Percentiles rank a stretch among this genome's conserved stretches.
These are phyloP conservation scores for Yarrowia keelungensis DNA, from an alignment of 805 yeast species.

Conservation along the genomic window DNA sequence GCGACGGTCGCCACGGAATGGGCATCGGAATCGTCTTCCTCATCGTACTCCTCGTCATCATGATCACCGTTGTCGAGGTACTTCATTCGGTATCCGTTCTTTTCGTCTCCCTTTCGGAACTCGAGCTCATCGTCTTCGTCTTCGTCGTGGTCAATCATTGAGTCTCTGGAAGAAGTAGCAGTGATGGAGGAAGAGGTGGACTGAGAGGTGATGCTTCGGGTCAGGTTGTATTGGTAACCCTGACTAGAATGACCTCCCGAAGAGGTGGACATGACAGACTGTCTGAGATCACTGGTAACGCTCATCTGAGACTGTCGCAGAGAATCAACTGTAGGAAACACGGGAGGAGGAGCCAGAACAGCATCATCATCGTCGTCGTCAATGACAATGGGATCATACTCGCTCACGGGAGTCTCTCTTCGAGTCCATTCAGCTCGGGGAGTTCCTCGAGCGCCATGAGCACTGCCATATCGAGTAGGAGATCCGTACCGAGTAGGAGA, in stretches of 20 bases:
- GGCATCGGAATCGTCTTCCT: conserved; percentile 34
- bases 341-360: conserved; percentile 35
- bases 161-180: conserved; percentile 26
- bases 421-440: conserved; percentile 72
- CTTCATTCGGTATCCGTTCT: conserved; percentile 36
- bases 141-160: conserved; percentile 26
- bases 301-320: conserved; percentile 30
- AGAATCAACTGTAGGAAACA: conserved; percentile 37
- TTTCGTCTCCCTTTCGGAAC: conserved; percentile 27
- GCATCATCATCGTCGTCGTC: conserved; percentile 40
- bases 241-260: conserved; percentile 31
- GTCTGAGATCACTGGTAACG: conserved; percentile 19
- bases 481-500: conserved; percentile 41
- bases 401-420: conserved; percentile 67
- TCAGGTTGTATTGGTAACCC: background rate
- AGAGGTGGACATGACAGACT: conserved; percentile 29
- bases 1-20: conserved; percentile 43
- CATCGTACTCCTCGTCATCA: conserved; percentile 5
- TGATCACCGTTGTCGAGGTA: conserved; percentile 35
- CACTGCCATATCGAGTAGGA: conserved; percentile 43
- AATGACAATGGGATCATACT: conserved; percentile 43
- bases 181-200: conserved; percentile 23
- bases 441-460: conserved; percentile 48
- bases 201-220: conserved; percentile 31
- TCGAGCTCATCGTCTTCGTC: conserved; percentile 29